These are phyloP conservation scores for Komagataella pastoris DNA, from an alignment of 805 yeast species.

Conservation along the genomic window DNA sequence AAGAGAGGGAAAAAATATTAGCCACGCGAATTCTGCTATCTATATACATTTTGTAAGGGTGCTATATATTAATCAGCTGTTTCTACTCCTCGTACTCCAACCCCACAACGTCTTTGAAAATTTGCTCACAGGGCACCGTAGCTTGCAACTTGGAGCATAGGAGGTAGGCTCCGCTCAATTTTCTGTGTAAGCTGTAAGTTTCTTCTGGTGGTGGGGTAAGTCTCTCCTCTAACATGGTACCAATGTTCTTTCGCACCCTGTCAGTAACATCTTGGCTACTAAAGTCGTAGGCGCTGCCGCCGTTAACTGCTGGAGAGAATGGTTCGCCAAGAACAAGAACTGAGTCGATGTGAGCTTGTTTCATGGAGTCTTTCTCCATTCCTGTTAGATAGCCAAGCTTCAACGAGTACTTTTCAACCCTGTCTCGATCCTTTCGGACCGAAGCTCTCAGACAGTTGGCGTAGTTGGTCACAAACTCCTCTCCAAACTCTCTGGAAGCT, in stretches of 20 bases:
- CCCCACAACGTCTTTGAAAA: constrained; percentile 70
- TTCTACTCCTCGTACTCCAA: constrained; percentile 6
- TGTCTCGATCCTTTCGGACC: constrained; percentile 47
- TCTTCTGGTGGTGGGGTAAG: constrained; percentile 97
- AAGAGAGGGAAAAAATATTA: background rate
- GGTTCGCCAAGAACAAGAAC: constrained; percentile 90
- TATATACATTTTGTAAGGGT: background rate
- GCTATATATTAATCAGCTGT: background rate
- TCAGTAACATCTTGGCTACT: constrained; percentile 84
- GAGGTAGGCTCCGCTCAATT: constrained; percentile 86
- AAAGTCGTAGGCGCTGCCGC: constrained; percentile 54
- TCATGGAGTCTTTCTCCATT: constrained; percentile 75
- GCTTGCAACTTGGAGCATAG: constrained; percentile 82
- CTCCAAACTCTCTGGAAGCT: constrained; percentile 73
- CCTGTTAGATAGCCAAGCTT: constrained; percentile 87
- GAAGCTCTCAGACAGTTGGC: constrained; percentile 65
- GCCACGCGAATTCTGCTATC: background rate
- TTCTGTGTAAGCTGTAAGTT: constrained; percentile 91
- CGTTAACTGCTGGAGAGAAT: constrained; percentile 40
- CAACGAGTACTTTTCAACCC: constrained; percentile 50
- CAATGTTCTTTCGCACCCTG: constrained; percentile 77
- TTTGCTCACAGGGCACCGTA: constrained; percentile 61
- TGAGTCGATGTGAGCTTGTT: constrained; percentile 85
- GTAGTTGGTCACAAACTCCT: constrained; percentile 57
- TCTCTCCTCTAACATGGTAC: constrained; percentile 82